Percentiles rank a stretch among this genome's conserved stretches.
Evolutionary conservation across 2,329 filamentous ascomycete genomes (phyloP).

Genomic region (Claviceps sp.): DNA sequence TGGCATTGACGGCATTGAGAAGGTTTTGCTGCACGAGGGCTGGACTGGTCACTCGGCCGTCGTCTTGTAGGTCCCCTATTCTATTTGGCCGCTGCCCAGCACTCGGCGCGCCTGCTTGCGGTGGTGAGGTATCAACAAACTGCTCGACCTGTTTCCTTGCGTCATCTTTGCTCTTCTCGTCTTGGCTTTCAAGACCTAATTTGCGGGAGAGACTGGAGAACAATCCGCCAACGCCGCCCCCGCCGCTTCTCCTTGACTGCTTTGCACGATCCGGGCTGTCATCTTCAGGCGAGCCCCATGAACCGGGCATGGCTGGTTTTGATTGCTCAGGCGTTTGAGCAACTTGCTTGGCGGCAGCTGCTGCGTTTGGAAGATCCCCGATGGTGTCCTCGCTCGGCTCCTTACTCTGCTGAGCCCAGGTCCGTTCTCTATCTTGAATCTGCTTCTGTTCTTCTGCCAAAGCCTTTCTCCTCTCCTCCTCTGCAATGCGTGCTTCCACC

Average conservation of each 20-base stretch:
- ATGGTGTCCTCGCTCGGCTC: slow-evolving; percentile 6
- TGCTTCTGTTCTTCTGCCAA: slow-evolving; percentile 58
- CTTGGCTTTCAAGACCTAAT: slow-evolving; percentile 48
- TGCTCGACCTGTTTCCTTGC: slow-evolving; percentile 29
- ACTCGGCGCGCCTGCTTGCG: slow-evolving; percentile 7
- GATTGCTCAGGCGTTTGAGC: slow-evolving; percentile 28
- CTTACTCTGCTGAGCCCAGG: slow-evolving; percentile 28
- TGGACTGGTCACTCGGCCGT: slow-evolving; percentile 44
- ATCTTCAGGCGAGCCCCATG: slow-evolving; percentile 55
- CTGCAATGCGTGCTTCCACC: slow-evolving; percentile 74
- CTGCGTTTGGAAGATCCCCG: slow-evolving; percentile 10
- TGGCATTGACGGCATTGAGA: slow-evolving; percentile 64
- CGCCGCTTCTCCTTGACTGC: slow-evolving; percentile 30
- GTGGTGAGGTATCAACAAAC: slow-evolving; percentile 24
- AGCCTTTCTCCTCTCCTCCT: slow-evolving; percentile 64
- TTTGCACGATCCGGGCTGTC: slow-evolving; percentile 19
- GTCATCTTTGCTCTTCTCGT: slow-evolving; percentile 23
- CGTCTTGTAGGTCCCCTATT: slow-evolving; percentile 21
- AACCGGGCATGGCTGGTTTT: slow-evolving; percentile 52
- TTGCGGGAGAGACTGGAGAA: slow-evolving; percentile 57
- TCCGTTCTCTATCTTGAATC: slow-evolving; percentile 42
- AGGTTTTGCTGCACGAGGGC: slow-evolving; percentile 55
- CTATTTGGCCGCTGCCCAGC: neutral
- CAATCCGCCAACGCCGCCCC: slow-evolving; percentile 35
- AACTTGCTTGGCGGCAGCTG: slow-evolving; percentile 24